Conservation (phyloP, 2,329 filamentous ascomycete genomes). For the Aspergillus spinulosporus region DNA sequence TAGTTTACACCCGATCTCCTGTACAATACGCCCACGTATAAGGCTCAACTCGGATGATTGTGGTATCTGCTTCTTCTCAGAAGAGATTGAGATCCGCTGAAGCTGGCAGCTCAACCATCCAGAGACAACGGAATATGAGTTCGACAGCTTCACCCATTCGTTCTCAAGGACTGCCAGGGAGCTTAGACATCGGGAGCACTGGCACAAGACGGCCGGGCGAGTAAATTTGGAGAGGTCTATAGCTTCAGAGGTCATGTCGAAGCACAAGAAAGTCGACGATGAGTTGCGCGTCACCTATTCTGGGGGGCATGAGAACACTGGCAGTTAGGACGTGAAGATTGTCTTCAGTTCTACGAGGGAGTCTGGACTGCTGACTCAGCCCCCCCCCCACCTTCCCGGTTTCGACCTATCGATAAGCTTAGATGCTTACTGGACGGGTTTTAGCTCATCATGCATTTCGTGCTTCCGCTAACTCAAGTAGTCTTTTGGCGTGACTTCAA, state of each 20-base stretch:
- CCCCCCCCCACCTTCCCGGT: constrained; percentile 19
- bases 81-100: constrained; percentile 38
- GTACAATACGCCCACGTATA: constrained; percentile 38
- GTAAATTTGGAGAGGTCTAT: constrained; percentile 41
- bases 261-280: constrained; percentile 10
- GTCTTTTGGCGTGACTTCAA: not conserved
- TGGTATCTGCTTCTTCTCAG: constrained; percentile 39
- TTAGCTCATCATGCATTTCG: not conserved
- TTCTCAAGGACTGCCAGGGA: constrained; percentile 44
- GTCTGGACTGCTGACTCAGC: constrained; percentile 35
- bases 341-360: constrained; percentile 22
- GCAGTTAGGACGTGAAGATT: not conserved
- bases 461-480: not conserved
- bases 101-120: constrained; percentile 42
- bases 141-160: constrained; percentile 43
- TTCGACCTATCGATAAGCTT: constrained; percentile 26
- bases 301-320: constrained; percentile 8
- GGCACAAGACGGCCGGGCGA: constrained; percentile 40
- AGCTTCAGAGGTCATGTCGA: constrained; percentile 1
- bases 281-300: constrained; percentile 14
- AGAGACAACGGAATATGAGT: constrained; percentile 37
- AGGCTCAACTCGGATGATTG: constrained; percentile 38
- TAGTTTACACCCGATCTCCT: constrained; percentile 40
- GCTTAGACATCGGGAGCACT: constrained; percentile 42
- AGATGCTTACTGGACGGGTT: not conserved